Base-by-base conservation (phyloP, 352 stramenopile species). In the Hyaloperonospora arabidopsidis region DNA sequence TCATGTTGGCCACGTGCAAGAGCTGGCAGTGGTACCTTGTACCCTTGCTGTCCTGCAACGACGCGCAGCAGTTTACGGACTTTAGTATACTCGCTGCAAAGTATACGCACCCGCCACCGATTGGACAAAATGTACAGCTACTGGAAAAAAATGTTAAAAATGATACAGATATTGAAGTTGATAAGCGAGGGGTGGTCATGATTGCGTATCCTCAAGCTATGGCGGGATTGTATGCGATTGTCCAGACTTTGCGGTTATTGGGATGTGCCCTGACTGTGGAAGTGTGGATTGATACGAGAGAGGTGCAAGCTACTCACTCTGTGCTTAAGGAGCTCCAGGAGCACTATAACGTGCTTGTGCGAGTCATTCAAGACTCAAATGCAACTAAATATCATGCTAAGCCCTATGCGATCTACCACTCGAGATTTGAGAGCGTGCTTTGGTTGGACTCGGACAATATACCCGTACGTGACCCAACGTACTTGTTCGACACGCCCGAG, bases 401-500 rank as follows among this genome's bases (percentile, higher is more conserved):
- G 49, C 75, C 76, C 17, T 93, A 88, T 54, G 75, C 76, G 14
- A 70, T 93, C 45, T 90, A 87, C 48, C 65, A 93, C 58, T 82
- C 64, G 11, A 65, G 62, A 5, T 93, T 93, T 53, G 77, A 89
- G 44, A 76, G 72, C 28, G 74, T 93, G 49, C 52, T 93, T 18
- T 87, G 86, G 59, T 62, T 93, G 5, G 83, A 93, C 55, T 86
- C 80, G 45, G 83, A 93, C 49, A 93, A 93, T 45, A 75, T 91
- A 14, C 79, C 83, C 0, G 70, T 77, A 11, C 68, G 72, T 1
- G 80, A 93, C 52, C 83, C 83, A 45, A 93, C 79, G 54, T 93
- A 89, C 61, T 55, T 93, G 14, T 93, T 93, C 43, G 67, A 86
- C 18, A 49, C 72, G 19, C 63, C 69, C 1, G 79, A 88, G 62